Evolutionary conservation across 768 basidiomycete species (phyloP), one percentile per base, ranked within the genome.

Genomic region (Mycena leptocephala): DNA sequence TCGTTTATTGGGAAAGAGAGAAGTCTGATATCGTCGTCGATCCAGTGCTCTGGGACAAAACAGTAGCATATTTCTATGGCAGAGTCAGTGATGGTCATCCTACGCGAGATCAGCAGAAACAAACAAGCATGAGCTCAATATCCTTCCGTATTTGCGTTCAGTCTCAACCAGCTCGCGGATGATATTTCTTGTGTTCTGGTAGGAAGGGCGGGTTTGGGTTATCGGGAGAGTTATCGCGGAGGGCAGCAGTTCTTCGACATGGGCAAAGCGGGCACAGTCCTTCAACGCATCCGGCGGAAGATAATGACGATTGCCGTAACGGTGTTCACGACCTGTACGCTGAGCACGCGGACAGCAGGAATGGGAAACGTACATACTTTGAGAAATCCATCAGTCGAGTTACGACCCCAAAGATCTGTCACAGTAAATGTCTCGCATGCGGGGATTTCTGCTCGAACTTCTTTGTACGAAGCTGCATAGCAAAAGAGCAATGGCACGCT

Each of bases 41-140:
- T n/a, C n/a, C n/a, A n/a, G n/a, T n/a, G n/a, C n/a, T 91, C 83
- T 95, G 93, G 8, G 96, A 89, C 72, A 99, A 87, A 22, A 94
- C 93, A 48, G 90, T 93, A 20, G 97, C 92, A 82, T 98, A 99
- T 92, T 95, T 94, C 97, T 98, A 82, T 3, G 55, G 46, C 14
- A 74, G 63, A 74, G 55, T 16, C 9, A 62, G 81, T 78, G 72
- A 73, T 70, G 33, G 53, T 8, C 46, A 41, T 68, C 70, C 32
- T 62, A 37, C 43, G 10, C 5, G 7, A 35, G 32, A 51, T 9
- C 22, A 35, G 30, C 18, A 64, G 37, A 28, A 2, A 83, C 93
- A 81, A 79, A 96, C 97, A 91, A 97, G 97, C 90, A 99, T 95
- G 80, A 96, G 92, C 84, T 98, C 97, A 76, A 99, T 88, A 85